phyloP scores from a whole-genome alignment of 2,329 filamentous ascomycete genomes.

The Ascochyta lentis region DNA sequence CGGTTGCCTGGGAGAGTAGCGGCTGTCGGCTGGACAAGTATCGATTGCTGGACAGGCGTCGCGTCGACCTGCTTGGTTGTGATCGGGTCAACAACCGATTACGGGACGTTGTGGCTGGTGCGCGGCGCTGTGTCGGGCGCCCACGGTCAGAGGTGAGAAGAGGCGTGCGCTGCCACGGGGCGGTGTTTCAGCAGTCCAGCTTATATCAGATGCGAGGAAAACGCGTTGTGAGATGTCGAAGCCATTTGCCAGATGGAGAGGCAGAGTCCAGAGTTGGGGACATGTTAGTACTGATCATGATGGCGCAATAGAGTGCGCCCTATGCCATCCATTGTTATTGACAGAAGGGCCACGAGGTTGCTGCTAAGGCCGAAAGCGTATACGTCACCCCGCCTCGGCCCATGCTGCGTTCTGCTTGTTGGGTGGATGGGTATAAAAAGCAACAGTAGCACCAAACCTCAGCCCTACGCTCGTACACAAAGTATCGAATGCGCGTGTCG shows the following conservation, averaged over 20 bases:
- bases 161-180: conserved; percentile 4
- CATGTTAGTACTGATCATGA: conserved; percentile 3
- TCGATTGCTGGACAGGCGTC: conserved; percentile 24
- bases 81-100: conserved; percentile 3
- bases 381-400: conserved; percentile 15
- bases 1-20: conserved; percentile 17
- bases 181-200: conserved; percentile 10
- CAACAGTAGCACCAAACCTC: conserved; percentile 13
- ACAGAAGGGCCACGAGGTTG: conserved; percentile 8
- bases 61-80: conserved; percentile 13
- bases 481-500: conserved; percentile 12
- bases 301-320: conserved; percentile 14
- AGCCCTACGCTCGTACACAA: conserved; percentile 16
- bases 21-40: conserved; percentile 12
- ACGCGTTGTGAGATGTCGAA: not conserved
- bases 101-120: conserved; percentile 14
- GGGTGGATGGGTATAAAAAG: conserved; percentile 14
- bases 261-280: not conserved
- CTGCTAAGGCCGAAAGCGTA: conserved; percentile 8
- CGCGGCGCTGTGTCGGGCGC: conserved; percentile 11
- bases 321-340: not conserved
- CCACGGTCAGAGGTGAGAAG: conserved; percentile 4
- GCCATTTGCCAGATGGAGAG: conserved; percentile 3
- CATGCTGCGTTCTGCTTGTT: conserved; percentile 2
- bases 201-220: conserved; percentile 20